These are phyloP conservation scores for Delitschia confertaspora DNA, from an alignment of 495 filamentous ascomycete genomes.

Conservation along the genomic window DNA sequence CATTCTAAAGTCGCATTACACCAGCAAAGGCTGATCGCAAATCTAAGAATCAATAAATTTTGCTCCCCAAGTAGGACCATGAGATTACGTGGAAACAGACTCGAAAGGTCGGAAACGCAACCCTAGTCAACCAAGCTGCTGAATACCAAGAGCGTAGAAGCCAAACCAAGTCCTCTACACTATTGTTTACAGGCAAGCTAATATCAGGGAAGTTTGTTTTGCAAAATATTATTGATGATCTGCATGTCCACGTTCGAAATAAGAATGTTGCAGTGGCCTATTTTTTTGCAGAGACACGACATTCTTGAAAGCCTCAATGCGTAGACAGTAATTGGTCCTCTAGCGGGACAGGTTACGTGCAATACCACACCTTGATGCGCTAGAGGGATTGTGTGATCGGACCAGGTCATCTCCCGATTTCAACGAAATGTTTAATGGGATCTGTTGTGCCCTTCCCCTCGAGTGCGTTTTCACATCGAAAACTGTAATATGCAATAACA, in stretches of 20 bases:
- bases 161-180: conserved; percentile 24
- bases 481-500: too few species aligned
- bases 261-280: conserved; percentile 29
- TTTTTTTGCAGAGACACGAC: conserved; percentile 41
- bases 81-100: conserved; percentile 39
- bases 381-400: conserved; percentile 23
- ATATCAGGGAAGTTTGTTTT: conserved; percentile 40
- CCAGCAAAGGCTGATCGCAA: conserved; percentile 24
- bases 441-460: conserved; percentile 23
- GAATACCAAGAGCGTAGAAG: conserved; percentile 38
- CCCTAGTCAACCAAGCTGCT: conserved; percentile 24
- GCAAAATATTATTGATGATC: conserved; percentile 40
- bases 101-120: conserved; percentile 37
- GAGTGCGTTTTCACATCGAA: too few species aligned
- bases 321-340: conserved; percentile 35
- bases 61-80: conserved; percentile 40
- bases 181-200: conserved; percentile 37
- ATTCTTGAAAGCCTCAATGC: conserved; percentile 35
- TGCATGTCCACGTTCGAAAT: conserved; percentile 29
- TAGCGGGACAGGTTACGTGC: conserved; percentile 37
- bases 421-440: conserved; percentile 20
- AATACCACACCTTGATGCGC: conserved; percentile 16
- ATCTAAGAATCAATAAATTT: conserved; percentile 31
- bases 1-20: conserved; percentile 24
- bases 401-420: conserved; percentile 20